A percentile compares a stretch with the other conserved stretches of the same genome.
Evolutionary conservation across 805 yeast genomes (phyloP).

Genomic region (Torulaspora microellipsoides): DNA sequence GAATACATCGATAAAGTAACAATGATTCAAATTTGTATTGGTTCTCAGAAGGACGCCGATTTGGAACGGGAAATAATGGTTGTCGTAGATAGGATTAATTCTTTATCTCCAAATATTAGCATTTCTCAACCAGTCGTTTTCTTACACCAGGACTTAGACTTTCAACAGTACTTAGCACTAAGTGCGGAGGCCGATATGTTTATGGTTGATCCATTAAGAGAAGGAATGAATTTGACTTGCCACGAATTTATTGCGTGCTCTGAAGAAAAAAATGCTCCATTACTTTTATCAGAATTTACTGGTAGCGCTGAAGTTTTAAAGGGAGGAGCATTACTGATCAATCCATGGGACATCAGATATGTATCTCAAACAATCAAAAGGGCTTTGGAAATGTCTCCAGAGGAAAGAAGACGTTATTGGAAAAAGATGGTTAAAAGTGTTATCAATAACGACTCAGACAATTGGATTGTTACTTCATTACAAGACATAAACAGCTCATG

Average conservation of each 20-base stretch:
- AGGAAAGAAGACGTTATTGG: slow-evolving; percentile 65
- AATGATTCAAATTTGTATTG: slow-evolving; percentile 75
- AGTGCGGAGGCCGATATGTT: slow-evolving; percentile 82
- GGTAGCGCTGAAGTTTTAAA: slow-evolving; percentile 82
- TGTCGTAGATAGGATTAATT: slow-evolving; percentile 81
- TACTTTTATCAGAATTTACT: slow-evolving; percentile 86
- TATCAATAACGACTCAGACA: slow-evolving; percentile 59
- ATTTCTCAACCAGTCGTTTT: slow-evolving; percentile 78
- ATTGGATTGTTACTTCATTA: slow-evolving; percentile 66
- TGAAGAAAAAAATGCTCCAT: slow-evolving; percentile 65
- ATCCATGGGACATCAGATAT: slow-evolving; percentile 82
- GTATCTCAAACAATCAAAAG: slow-evolving; percentile 58
- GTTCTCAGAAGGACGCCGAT: slow-evolving; percentile 52
- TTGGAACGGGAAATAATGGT: slow-evolving; percentile 69
- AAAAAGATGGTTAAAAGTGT: slow-evolving; percentile 53
- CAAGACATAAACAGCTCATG: slow-evolving; percentile 48
- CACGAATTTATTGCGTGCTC: slow-evolving; percentile 88
- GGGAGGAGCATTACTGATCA: slow-evolving; percentile 68
- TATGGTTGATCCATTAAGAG: slow-evolving; percentile 86
- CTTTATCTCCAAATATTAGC: slow-evolving; percentile 68
- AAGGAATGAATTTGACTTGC: slow-evolving; percentile 94
- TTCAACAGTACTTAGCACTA: slow-evolving; percentile 83
- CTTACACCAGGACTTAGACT: slow-evolving; percentile 82
- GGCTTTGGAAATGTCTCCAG: slow-evolving; percentile 60
- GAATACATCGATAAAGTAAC: slow-evolving; percentile 63